phyloP scores from a whole-genome alignment of 2,329 filamentous ascomycete species.

The Thermoascus crustaceus region DNA sequence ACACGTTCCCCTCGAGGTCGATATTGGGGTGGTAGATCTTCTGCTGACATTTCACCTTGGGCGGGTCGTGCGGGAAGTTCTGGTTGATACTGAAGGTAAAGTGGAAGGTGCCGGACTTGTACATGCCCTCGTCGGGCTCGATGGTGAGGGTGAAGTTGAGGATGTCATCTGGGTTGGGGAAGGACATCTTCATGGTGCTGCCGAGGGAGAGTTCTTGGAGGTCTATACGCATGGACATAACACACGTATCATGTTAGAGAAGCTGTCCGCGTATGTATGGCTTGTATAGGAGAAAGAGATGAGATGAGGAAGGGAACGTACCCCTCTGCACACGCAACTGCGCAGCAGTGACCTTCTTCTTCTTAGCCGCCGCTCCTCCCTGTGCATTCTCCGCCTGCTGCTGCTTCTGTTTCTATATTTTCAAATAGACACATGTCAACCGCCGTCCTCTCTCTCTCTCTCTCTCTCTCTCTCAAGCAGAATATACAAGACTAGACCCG shows the following conservation, averaged over 20 bases:
- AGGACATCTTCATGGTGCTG: conserved; percentile 49
- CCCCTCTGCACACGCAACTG: conserved; percentile 95
- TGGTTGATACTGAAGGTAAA: conserved; percentile 91
- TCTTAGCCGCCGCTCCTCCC: conserved; percentile 70
- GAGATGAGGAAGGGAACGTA: conserved; percentile 31
- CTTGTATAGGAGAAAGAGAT: not conserved
- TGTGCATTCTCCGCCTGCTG: conserved; percentile 93
- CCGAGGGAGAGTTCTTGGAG: conserved; percentile 45
- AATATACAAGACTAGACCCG: not conserved
- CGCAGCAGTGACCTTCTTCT: conserved; percentile 97
- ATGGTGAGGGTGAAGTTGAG: conserved; percentile 46
- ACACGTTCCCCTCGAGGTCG: conserved; percentile 94
- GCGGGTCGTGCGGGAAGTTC: conserved; percentile 93
- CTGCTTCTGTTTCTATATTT: conserved; percentile 66
- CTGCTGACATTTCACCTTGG: conserved; percentile 92
- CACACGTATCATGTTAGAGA: too few relatives aligned
- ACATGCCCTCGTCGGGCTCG: conserved; percentile 56
- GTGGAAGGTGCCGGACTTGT: conserved; percentile 77
- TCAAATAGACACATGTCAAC: too few relatives aligned
- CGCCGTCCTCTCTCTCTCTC: too few relatives aligned
- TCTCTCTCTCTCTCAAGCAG: too few relatives aligned
- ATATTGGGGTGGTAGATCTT: conserved; percentile 99
- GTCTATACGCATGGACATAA: conserved; percentile 26
- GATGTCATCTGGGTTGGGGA: conserved; percentile 50
- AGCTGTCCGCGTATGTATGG: not conserved